Evolutionary conservation across 2,329 filamentous ascomycete species (phyloP).

Genomic region (Penicillium sp.): DNA sequence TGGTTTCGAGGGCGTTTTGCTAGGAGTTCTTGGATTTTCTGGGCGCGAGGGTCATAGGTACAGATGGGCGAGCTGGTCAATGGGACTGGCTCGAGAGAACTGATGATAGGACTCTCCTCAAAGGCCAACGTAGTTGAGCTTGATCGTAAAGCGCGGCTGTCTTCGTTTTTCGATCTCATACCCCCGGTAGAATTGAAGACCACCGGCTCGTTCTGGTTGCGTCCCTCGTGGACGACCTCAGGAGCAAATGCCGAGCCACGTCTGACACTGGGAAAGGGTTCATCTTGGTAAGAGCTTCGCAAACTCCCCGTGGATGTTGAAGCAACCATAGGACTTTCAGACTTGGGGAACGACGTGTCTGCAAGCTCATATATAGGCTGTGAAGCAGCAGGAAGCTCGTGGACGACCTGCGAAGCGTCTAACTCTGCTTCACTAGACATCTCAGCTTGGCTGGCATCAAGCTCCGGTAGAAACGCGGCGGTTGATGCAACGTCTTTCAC

Average conservation of each 20-base stretch:
- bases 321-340: too few species aligned
- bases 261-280: constrained; percentile 32
- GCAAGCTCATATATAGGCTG: constrained; percentile 40
- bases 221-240: constrained; percentile 38
- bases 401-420: constrained; percentile 29
- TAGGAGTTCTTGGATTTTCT: constrained; percentile 40
- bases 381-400: constrained; percentile 36
- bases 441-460: constrained; percentile 31
- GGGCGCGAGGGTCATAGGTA: constrained; percentile 25
- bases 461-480: constrained; percentile 32
- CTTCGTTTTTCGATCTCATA: background rate
- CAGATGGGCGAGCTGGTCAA: constrained; percentile 21
- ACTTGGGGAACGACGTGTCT: too few species aligned
- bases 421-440: constrained; percentile 29
- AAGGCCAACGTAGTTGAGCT: constrained; percentile 6
- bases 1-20: constrained; percentile 37
- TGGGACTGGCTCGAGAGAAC: constrained; percentile 9
- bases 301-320: too few species aligned
- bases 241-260: constrained; percentile 48
- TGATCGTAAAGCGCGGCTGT: constrained; percentile 4
- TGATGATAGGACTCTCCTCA: constrained; percentile 2
- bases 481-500: constrained; percentile 29
- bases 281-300: too few species aligned
- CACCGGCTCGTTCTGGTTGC: background rate
- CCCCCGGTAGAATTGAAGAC: background rate